Conservation (phyloP, 1,284 basidiomycete genomes). For the Tetrapyrgos nigripes region DNA sequence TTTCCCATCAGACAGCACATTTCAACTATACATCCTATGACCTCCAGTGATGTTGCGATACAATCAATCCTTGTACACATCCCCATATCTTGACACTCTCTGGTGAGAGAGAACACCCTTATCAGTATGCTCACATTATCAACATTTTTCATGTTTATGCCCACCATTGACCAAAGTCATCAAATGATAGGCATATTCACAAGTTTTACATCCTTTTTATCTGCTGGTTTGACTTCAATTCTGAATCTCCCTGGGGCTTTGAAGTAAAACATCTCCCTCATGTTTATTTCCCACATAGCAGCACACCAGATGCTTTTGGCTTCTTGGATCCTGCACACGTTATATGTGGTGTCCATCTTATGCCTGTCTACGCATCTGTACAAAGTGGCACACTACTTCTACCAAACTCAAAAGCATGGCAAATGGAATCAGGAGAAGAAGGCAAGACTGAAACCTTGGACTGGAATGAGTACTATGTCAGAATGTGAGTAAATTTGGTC, state of each 20-base stretch:
- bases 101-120: not conserved
- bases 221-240: conserved; percentile 7
- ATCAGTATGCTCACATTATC: not conserved
- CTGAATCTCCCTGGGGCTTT: conserved; percentile 14
- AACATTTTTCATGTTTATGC: not conserved
- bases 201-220: conserved; percentile 1
- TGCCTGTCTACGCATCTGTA: conserved; percentile 22
- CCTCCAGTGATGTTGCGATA: conserved; percentile 8
- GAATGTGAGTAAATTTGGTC: not conserved
- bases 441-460: conserved; percentile 1
- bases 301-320: conserved; percentile 28
- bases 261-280: conserved; percentile 16
- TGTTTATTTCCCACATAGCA: conserved; percentile 24
- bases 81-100: conserved; percentile 5
- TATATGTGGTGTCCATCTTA: conserved; percentile 29
- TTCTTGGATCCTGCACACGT: conserved; percentile 36
- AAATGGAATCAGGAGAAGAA: not conserved
- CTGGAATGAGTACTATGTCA: conserved; percentile 5
- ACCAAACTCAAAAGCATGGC: not conserved
- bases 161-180: not conserved
- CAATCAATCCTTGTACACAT: conserved; percentile 2
- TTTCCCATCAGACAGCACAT: conserved; percentile 17
- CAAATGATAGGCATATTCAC: not conserved
- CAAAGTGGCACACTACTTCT: not conserved
- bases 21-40: conserved; percentile 31